Percentiles rank a stretch among this genome's conserved stretches.
Conservation (phyloP, 1,284 basidiomycete genomes). For the Pyrrhoderma lamaoense region DNA sequence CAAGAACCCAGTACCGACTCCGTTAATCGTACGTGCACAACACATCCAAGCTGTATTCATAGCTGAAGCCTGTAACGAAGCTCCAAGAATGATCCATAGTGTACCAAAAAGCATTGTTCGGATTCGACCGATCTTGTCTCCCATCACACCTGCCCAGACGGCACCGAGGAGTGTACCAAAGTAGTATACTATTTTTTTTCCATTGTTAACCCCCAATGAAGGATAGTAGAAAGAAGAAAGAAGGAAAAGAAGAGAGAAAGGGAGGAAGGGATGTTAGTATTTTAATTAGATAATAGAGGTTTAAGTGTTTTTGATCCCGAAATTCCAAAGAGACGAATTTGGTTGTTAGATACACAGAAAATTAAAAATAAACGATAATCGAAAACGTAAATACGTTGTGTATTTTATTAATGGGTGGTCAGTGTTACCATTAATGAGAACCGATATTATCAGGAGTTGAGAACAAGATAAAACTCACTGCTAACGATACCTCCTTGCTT, state of each 20-base stretch:
- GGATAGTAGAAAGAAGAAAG: no score
- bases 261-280: background rate
- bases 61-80: slow-evolving; percentile 40
- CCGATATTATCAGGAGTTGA: no score
- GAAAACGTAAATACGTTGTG: no score
- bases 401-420: no score
- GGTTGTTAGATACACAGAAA: no score
- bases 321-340: no score
- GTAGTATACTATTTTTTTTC: slow-evolving; percentile 41
- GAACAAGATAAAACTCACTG: slow-evolving; percentile 26
- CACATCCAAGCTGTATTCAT: slow-evolving; percentile 46
- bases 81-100: slow-evolving; percentile 40
- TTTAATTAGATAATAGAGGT: slow-evolving; percentile 9
- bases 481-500: slow-evolving; percentile 47
- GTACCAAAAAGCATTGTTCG: slow-evolving; percentile 26
- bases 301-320: no score
- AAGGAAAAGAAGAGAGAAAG: background rate
- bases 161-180: slow-evolving; percentile 43
- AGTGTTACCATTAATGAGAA: no score
- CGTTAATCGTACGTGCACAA: slow-evolving; percentile 44
- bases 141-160: slow-evolving; percentile 39
- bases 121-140: slow-evolving; percentile 38
- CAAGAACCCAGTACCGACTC: slow-evolving; percentile 44
- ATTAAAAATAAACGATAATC: no score
- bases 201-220: no score